phyloP scores from a whole-genome alignment of 495 filamentous ascomycete species.

The Penicillium lagena region DNA sequence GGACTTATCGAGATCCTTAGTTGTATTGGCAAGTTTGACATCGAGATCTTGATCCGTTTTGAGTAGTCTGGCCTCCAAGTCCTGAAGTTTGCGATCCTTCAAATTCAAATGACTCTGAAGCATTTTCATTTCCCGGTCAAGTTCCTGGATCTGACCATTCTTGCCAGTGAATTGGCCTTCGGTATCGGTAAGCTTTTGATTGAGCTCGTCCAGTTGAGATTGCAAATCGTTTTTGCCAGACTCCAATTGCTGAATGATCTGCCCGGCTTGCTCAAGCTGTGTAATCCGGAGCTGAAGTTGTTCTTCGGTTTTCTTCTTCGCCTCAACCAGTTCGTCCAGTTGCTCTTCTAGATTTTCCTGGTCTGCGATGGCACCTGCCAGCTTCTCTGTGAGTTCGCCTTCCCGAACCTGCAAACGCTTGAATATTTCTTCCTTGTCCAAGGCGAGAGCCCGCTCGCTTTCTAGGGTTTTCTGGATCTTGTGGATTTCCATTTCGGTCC shows the following conservation, averaged over 20 bases:
- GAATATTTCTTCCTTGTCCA: conserved; percentile 99
- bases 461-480: conserved; percentile 88
- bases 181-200: conserved; percentile 59
- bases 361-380: conserved; percentile 88
- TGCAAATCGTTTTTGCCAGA: conserved; percentile 72
- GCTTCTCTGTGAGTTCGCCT: conserved; percentile 82
- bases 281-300: conserved; percentile 70
- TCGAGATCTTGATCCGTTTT: conserved; percentile 87
- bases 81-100: conserved; percentile 85
- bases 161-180: conserved; percentile 61
- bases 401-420: conserved; percentile 87
- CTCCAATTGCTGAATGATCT: conserved; percentile 78
- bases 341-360: conserved; percentile 92
- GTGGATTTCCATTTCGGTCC: conserved; percentile 79
- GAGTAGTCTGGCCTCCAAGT: conserved; percentile 77
- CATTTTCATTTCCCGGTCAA: conserved; percentile 81
- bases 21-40: conserved; percentile 71
- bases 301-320: conserved; percentile 84
- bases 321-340: conserved; percentile 79
- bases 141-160: conserved; percentile 61
- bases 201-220: conserved; percentile 58
- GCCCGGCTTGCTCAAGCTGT: conserved; percentile 86
- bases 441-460: conserved; percentile 85
- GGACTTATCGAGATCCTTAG: conserved; percentile 71
- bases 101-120: conserved; percentile 83